Conservation (phyloP, 1,284 basidiomycete species). For the Phenoliferia sp. region DNA sequence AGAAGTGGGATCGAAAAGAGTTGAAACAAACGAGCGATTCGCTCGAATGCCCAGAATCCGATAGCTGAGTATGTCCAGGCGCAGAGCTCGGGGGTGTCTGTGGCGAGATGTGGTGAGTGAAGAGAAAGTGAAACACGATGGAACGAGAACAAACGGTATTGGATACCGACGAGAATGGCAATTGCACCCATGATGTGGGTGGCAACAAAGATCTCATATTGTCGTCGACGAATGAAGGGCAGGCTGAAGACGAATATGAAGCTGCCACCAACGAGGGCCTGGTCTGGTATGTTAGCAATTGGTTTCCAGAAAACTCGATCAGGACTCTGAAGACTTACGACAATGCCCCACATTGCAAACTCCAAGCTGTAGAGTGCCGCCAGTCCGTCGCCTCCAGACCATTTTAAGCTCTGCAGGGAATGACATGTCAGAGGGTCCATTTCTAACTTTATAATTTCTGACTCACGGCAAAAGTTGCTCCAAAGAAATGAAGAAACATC, state of each 20-base stretch:
- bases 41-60: constrained; percentile 28
- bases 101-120: background rate
- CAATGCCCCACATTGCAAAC: background rate
- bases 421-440: background rate
- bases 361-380: background rate
- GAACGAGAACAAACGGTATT: constrained; percentile 5
- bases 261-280: background rate
- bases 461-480: background rate
- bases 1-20: constrained; percentile 21
- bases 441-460: background rate
- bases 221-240: background rate
- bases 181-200: constrained; percentile 22
- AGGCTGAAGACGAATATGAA: background rate
- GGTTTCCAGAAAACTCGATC: background rate
- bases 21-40: constrained; percentile 14
- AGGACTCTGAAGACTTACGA: background rate
- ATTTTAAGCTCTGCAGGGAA: background rate
- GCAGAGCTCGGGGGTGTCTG: constrained; percentile 16
- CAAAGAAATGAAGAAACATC: background rate
- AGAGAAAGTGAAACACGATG: background rate
- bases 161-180: constrained; percentile 20
- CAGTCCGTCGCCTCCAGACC: background rate
- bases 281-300: background rate
- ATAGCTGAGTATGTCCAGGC: constrained; percentile 25
- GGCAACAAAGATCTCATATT: constrained; percentile 28